Percentiles rank a stretch among this genome's conserved stretches.
These are phyloP conservation scores for Neofusicoccum cordaticola DNA, from an alignment of 2,329 filamentous ascomycete species.

Conservation along the genomic window DNA sequence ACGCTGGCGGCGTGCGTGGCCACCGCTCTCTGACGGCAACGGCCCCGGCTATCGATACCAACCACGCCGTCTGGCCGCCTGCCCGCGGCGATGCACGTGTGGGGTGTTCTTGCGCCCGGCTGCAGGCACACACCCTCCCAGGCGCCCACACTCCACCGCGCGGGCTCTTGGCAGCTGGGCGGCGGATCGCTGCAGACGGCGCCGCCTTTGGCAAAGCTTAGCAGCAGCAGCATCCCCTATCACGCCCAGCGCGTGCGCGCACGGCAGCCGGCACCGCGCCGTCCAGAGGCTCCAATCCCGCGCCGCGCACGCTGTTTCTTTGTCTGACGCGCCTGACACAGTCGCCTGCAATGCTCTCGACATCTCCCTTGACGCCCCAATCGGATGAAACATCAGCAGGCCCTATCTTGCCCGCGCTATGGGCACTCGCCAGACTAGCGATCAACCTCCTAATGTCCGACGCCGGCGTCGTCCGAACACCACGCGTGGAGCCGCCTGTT, in stretches of 20 bases:
- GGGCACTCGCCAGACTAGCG: not conserved
- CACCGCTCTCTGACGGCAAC: conserved; percentile 6
- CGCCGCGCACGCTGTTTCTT: not conserved
- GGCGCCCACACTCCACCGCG: not conserved
- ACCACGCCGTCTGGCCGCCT: too few species aligned
- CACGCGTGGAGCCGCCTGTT: conserved; percentile 15
- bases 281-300: not conserved
- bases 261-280: not conserved
- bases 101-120: too few species aligned
- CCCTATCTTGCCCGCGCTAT: not conserved
- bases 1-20: not conserved
- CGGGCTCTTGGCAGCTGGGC: not conserved
- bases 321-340: not conserved
- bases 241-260: not conserved
- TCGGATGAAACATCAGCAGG: not conserved
- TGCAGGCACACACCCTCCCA: not conserved
- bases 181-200: conserved; percentile 1
- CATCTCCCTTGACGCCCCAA: not conserved
- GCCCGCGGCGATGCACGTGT: too few species aligned
- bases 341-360: not conserved
- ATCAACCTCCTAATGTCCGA: conserved; percentile 14
- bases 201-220: conserved; percentile 7
- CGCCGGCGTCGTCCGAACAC: not conserved
- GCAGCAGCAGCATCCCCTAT: conserved; percentile 8
- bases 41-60: not conserved